Evolutionary conservation across 2,329 filamentous ascomycete species (phyloP).

Genomic region (Bipolaris cookei): DNA sequence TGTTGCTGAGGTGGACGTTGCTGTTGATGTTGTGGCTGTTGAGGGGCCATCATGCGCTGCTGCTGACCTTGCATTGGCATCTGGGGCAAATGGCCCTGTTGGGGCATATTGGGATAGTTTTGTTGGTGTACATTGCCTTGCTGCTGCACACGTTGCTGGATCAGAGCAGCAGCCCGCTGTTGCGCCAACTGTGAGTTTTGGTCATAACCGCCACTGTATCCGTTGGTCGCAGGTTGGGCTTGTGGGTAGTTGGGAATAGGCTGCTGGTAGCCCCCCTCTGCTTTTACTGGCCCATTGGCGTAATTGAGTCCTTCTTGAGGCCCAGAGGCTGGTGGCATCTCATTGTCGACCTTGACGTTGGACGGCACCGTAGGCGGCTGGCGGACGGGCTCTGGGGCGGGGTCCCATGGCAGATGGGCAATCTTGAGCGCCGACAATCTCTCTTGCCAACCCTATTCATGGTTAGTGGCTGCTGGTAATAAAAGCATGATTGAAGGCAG

Average conservation of each 20-base stretch:
- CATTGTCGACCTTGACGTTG: conserved; percentile 47
- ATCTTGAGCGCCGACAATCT: conserved; percentile 86
- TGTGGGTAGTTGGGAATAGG: conserved; percentile 38
- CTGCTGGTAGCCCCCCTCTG: conserved; percentile 51
- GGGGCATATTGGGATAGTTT: conserved; percentile 27
- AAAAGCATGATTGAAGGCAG: conserved; percentile 7
- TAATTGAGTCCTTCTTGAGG: conserved; percentile 41
- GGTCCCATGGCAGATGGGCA: conserved; percentile 94
- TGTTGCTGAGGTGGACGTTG: conserved; percentile 40
- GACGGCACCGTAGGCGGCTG: conserved; percentile 52
- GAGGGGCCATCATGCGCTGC: conserved; percentile 37
- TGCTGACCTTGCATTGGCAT: conserved; percentile 39
- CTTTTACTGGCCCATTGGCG: conserved; percentile 57
- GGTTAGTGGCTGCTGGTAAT: conserved; percentile 23
- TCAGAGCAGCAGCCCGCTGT: conserved; percentile 60
- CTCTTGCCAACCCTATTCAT: conserved; percentile 82
- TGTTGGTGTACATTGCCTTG: conserved; percentile 35
- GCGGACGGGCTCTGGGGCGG: conserved; percentile 63
- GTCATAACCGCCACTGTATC: conserved; percentile 38
- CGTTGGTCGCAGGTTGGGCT: conserved; percentile 41
- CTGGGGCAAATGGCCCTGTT: conserved; percentile 34
- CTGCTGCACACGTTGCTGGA: conserved; percentile 48
- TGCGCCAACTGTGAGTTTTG: conserved; percentile 58
- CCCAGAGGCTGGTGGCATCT: conserved; percentile 39
- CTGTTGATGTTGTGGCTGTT: conserved; percentile 34